These are phyloP conservation scores for Albophoma yamanashiensis DNA, from an alignment of 2,329 filamentous ascomycete genomes.

Conservation along the genomic window DNA sequence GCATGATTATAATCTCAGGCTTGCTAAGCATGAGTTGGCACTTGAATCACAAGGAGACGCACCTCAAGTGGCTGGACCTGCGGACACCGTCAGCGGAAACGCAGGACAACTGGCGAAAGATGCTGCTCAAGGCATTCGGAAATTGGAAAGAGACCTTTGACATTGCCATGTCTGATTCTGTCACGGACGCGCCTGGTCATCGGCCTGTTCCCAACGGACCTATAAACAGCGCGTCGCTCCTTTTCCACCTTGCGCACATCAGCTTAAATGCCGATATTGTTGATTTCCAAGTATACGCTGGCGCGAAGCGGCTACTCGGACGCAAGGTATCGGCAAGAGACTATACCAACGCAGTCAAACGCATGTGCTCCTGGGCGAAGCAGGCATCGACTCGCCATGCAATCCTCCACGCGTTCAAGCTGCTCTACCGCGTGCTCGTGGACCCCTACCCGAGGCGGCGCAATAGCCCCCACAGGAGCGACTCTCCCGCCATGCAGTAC, in stretches of 20 bases:
- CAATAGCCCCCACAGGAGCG: conserved; percentile 9
- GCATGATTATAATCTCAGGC: conserved; percentile 84
- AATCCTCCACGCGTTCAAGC: conserved; percentile 73
- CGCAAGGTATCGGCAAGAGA: conserved; percentile 69
- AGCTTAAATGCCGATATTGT: conserved; percentile 81
- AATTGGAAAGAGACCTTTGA: conserved; percentile 84
- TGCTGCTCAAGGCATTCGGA: conserved; percentile 71
- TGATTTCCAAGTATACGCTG: conserved; percentile 82
- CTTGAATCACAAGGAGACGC: conserved; percentile 75
- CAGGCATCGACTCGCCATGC: conserved; percentile 68
- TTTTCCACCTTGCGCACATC: conserved; percentile 84
- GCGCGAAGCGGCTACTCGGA: conserved; percentile 65
- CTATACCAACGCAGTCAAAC: conserved; percentile 58
- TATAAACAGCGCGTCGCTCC: conserved; percentile 67
- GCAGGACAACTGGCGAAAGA: conserved; percentile 68
- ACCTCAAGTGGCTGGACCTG: conserved; percentile 69
- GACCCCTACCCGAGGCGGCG: conserved; percentile 28
- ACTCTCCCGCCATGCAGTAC: conserved; percentile 42
- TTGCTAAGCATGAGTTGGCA: conserved; percentile 89
- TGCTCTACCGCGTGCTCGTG: conserved; percentile 66
- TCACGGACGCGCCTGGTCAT: conserved; percentile 26
- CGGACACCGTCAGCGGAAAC: conserved; percentile 46
- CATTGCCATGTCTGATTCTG: conserved; percentile 40
- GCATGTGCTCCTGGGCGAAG: conserved; percentile 73
- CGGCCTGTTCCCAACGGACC: conserved; percentile 43